Percentiles rank a stretch among this genome's conserved stretches.
Evolutionary conservation across 495 filamentous ascomycete genomes (phyloP).

Genomic region (Hypomontagnella monticulosa): DNA sequence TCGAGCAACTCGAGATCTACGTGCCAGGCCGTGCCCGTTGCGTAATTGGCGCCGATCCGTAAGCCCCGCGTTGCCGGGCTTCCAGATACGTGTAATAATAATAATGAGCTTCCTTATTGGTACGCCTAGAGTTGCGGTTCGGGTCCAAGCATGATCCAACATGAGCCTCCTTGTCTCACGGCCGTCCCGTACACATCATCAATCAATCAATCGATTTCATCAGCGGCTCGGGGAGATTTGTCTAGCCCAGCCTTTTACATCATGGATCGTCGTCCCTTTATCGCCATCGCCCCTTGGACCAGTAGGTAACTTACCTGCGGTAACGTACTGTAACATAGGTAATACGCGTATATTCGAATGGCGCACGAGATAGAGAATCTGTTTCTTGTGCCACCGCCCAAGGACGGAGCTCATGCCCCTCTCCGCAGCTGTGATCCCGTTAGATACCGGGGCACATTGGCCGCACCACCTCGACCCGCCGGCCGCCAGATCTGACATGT

Average conservation of each 20-base stretch:
- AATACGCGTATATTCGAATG: no score
- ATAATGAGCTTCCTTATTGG: slow-evolving; percentile 28
- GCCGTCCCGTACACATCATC: slow-evolving; percentile 30
- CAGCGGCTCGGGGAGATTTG: slow-evolving; percentile 13
- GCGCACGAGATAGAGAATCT: not conserved
- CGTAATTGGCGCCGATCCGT: slow-evolving; percentile 39
- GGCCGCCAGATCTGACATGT: slow-evolving; percentile 40
- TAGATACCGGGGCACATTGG: slow-evolving; percentile 30
- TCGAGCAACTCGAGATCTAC: slow-evolving; percentile 31
- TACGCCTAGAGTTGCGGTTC: slow-evolving; percentile 15
- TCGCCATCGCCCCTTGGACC: slow-evolving; percentile 4
- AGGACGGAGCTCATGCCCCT: slow-evolving; percentile 7
- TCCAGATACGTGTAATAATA: slow-evolving; percentile 20
- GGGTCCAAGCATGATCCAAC: slow-evolving; percentile 20
- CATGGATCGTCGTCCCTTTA: slow-evolving; percentile 1
- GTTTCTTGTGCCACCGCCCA: slow-evolving; percentile 9
- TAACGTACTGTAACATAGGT: slow-evolving; percentile 11
- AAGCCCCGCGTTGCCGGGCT: slow-evolving; percentile 18
- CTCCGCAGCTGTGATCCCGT: slow-evolving; percentile 16
- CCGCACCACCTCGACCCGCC: slow-evolving; percentile 20
- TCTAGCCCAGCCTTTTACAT: slow-evolving; percentile 26
- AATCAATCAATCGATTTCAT: slow-evolving; percentile 28
- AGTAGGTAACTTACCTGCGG: slow-evolving; percentile 2
- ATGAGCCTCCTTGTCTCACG: slow-evolving; percentile 28
- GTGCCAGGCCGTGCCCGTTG: slow-evolving; percentile 21